These are phyloP conservation scores for Ogataea glucozyma DNA, from an alignment of 805 yeast species.

Conservation along the genomic window DNA sequence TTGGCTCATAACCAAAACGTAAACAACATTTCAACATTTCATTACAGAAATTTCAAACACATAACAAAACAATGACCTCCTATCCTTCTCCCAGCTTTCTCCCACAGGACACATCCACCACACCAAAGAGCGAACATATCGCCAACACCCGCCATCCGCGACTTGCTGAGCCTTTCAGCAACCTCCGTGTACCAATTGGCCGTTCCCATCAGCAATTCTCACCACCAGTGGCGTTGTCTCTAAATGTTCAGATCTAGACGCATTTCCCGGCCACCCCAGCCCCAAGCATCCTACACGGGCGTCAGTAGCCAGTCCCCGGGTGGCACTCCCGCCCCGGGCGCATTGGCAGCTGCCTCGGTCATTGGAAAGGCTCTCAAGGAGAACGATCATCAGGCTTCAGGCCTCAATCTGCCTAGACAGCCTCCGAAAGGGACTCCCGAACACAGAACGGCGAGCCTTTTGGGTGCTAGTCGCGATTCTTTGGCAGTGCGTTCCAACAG, in stretches of 20 bases:
- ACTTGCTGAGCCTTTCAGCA: neutral
- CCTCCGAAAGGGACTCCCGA: constrained; percentile 19
- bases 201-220: no score
- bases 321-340: constrained; percentile 44
- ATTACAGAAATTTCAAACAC: constrained; percentile 6
- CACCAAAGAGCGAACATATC: neutral
- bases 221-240: constrained; percentile 3
- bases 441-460: constrained; percentile 23
- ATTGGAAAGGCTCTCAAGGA: constrained; percentile 50
- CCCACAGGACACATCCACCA: neutral
- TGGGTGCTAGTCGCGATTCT: constrained; percentile 27
- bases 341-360: constrained; percentile 64
- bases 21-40: constrained; percentile 7
- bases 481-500: constrained; percentile 17
- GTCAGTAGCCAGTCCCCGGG: constrained; percentile 20
- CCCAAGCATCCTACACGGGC: constrained; percentile 25
- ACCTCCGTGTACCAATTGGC: no score
- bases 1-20: constrained; percentile 7
- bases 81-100: neutral
- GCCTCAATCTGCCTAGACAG: constrained; percentile 35
- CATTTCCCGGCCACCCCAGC: constrained; percentile 23
- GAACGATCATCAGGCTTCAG: constrained; percentile 32
- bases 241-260: constrained; percentile 26
- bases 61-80: neutral
- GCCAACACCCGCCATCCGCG: neutral